Evolutionary conservation across 805 yeast species (phyloP).

Genomic region (Babjeviella inositovora): DNA sequence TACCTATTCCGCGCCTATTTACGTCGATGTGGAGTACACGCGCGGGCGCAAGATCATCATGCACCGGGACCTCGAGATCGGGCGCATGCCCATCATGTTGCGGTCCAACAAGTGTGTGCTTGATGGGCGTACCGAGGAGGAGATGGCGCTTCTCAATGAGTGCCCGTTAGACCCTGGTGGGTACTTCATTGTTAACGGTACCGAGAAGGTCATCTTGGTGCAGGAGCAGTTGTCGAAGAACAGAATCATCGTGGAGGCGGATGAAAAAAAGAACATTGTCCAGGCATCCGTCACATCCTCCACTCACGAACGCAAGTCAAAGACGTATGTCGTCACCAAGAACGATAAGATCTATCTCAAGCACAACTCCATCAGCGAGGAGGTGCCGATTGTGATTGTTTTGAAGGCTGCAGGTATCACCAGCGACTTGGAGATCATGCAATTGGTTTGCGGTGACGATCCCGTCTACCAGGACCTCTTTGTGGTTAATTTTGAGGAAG

Average conservation of each 20-base stretch:
- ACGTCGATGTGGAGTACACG: constrained; percentile 94
- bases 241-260: constrained; percentile 96
- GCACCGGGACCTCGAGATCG: constrained; percentile 84
- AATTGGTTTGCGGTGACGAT: constrained; percentile 84
- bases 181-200: constrained; percentile 93
- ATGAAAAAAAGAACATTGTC: constrained; percentile 82
- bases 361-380: constrained; percentile 92
- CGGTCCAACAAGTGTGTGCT: constrained; percentile 85
- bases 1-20: constrained; percentile 90
- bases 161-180: constrained; percentile 99
- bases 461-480: constrained; percentile 83
- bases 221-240: constrained; percentile 95
- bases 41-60: constrained; percentile 85
- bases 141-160: constrained; percentile 82
- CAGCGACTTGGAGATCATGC: constrained; percentile 86
- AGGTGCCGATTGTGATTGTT: constrained; percentile 84
- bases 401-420: constrained; percentile 90
- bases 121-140: constrained; percentile 58
- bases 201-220: constrained; percentile 91
- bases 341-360: constrained; percentile 80
- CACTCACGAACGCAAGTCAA: constrained; percentile 95
- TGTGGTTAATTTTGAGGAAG: constrained; percentile 88
- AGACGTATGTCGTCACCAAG: constrained; percentile 89
- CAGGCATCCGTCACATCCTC: constrained; percentile 98
- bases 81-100: constrained; percentile 98